Conservation (phyloP, 768 basidiomycete genomes). For the Clavulina sp. region DNA sequence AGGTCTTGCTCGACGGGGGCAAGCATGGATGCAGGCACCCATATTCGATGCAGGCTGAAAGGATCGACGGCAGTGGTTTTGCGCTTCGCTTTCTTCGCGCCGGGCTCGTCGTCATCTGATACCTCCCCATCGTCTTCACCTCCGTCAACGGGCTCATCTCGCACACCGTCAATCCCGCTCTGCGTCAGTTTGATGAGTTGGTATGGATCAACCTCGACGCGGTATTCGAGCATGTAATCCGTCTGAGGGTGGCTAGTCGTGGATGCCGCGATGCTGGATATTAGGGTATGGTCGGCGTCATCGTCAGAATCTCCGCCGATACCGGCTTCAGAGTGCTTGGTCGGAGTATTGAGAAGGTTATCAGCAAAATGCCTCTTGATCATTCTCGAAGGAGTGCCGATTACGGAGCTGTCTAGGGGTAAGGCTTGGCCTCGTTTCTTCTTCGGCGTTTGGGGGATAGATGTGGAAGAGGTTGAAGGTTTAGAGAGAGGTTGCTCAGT, state of each 20-base stretch:
- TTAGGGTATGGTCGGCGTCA: slow-evolving; percentile 26
- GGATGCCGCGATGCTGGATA: slow-evolving; percentile 44
- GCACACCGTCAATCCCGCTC: slow-evolving; percentile 44
- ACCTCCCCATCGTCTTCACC: slow-evolving; percentile 32
- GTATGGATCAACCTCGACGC: slow-evolving; percentile 54
- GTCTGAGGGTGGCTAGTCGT: slow-evolving; percentile 51
- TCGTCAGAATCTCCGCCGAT: slow-evolving; percentile 18
- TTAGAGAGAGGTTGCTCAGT: background rate
- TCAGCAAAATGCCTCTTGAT: slow-evolving; percentile 40
- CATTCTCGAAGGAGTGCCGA: slow-evolving; percentile 32
- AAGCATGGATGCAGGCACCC: slow-evolving; percentile 75
- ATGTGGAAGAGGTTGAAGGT: background rate
- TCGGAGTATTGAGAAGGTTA: slow-evolving; percentile 20
- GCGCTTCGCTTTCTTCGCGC: slow-evolving; percentile 19
- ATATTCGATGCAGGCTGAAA: slow-evolving; percentile 41
- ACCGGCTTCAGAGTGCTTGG: background rate
- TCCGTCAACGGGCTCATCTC: slow-evolving; percentile 25
- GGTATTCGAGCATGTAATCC: slow-evolving; percentile 57
- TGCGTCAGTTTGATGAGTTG: slow-evolving; percentile 48
- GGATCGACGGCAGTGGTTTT: slow-evolving; percentile 33
- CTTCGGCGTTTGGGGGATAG: background rate
- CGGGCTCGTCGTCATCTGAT: slow-evolving; percentile 19
- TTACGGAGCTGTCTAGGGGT: background rate
- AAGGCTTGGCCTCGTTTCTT: too few relatives aligned
- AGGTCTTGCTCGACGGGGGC: slow-evolving; percentile 45